These are phyloP conservation scores for Xylaria sp. DNA, from an alignment of 2,329 filamentous ascomycete species.

Conservation along the genomic window DNA sequence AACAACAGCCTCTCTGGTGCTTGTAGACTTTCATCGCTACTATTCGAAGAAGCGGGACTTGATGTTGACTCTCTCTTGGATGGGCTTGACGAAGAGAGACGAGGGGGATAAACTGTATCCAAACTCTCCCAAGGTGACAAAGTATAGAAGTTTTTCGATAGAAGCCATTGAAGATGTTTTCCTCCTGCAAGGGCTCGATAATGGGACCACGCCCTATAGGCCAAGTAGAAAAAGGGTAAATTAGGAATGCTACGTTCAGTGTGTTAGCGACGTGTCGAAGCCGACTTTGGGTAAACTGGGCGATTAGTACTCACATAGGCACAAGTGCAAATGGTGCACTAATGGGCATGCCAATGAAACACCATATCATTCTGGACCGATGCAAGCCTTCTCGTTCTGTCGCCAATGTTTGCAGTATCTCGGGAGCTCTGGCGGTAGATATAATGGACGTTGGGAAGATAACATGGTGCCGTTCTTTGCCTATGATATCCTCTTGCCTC, in stretches of 20 bases:
- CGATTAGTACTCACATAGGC: constrained; percentile 75
- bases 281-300: background rate
- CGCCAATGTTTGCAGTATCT: constrained; percentile 75
- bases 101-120: constrained; percentile 73
- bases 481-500: constrained; percentile 70
- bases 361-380: constrained; percentile 80
- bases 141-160: constrained; percentile 76
- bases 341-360: constrained; percentile 83
- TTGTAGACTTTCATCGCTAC: constrained; percentile 24
- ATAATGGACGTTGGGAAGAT: constrained; percentile 80
- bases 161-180: constrained; percentile 83
- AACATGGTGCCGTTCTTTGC: constrained; percentile 74
- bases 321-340: constrained; percentile 84
- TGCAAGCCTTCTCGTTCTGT: constrained; percentile 85
- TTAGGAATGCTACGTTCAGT: constrained; percentile 76
- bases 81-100: constrained; percentile 39
- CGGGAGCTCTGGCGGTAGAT: constrained; percentile 68
- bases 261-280: constrained; percentile 34
- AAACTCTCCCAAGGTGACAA: constrained; percentile 74
- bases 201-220: constrained; percentile 91
- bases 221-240: constrained; percentile 95
- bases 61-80: constrained; percentile 43
- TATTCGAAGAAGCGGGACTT: constrained; percentile 41
- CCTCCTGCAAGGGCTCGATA: constrained; percentile 88
- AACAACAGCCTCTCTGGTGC: constrained; percentile 61